Percentiles rank a stretch among this genome's conserved stretches.
Evolutionary conservation across 345 rosid species (phyloP).

Genomic region (Mangifera indica): DNA sequence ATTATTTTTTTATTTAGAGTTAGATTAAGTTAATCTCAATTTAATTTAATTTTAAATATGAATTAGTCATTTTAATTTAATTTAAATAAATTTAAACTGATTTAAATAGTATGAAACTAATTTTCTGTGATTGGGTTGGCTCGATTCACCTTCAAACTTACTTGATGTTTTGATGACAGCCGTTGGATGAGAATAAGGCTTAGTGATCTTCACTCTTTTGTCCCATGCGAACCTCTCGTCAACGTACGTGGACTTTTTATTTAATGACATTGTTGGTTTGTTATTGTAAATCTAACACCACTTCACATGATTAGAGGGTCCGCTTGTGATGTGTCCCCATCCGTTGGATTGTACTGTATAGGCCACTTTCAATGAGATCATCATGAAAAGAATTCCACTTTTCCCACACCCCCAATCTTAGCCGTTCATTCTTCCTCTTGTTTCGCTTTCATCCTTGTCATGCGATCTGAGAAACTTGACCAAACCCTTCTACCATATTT

Average conservation of each 20-base stretch:
- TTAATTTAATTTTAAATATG: no score
- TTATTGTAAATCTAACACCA: neutral
- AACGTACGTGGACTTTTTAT: neutral
- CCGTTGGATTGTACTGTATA: constrained; percentile 6
- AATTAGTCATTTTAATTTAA: no score
- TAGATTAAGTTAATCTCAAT: no score
- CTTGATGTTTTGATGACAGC: neutral
- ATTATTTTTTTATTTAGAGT: no score
- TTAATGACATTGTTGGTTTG: neutral
- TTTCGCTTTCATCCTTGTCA: neutral
- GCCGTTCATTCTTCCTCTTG: neutral
- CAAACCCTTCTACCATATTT: neutral
- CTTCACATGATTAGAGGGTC: neutral
- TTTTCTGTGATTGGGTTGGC: no score
- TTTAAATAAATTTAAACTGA: no score
- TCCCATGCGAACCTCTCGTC: neutral
- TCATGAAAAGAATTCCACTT: neutral
- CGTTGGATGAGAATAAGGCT: neutral
- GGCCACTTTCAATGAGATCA: neutral
- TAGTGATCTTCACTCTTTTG: neutral
- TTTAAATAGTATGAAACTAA: no score
- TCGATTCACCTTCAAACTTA: no score
- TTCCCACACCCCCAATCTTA: neutral
- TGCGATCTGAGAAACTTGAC: neutral
- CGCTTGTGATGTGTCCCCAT: neutral